Percentiles rank a stretch among this genome's conserved stretches.
Conservation (phyloP, 441 rosid species). For the Brassica balearica region DNA sequence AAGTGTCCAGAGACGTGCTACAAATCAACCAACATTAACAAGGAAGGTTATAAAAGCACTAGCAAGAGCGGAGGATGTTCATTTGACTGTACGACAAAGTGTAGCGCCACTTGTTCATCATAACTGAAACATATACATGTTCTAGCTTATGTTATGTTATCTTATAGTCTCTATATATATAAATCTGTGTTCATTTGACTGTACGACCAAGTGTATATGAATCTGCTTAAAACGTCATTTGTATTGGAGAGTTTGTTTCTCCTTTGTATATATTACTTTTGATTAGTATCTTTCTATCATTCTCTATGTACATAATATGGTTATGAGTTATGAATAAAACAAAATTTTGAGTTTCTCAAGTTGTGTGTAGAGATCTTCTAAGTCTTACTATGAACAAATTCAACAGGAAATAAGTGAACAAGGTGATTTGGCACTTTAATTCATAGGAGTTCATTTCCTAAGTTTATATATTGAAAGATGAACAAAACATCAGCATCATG, state of each 20-base stretch:
- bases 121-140: conserved; percentile 1
- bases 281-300: conserved; percentile 19
- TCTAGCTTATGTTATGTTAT: conserved; percentile 2
- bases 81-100: conserved; percentile 36
- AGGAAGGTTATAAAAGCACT: conserved; percentile 36
- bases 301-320: conserved; percentile 16
- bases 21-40: conserved; percentile 36
- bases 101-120: conserved; percentile 23
- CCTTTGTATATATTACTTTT: conserved; percentile 3
- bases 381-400: not conserved
- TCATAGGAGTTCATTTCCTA: not conserved
- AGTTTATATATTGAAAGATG: conserved; percentile 5
- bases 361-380: not conserved
- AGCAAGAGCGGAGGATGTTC: conserved; percentile 42
- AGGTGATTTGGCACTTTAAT: not conserved
- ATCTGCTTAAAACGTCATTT: not conserved
- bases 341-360: conserved; percentile 27
- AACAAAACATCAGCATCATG: conserved; percentile 18
- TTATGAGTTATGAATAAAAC: conserved; percentile 17
- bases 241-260: conserved; percentile 26
- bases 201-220: not conserved
- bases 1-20: conserved; percentile 30
- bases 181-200: not conserved
- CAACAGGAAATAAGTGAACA: not conserved
- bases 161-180: conserved; percentile 8